Percentiles rank a stretch among this genome's conserved stretches.
Evolutionary conservation across 768 basidiomycete species (phyloP).

Genomic region (Boletales sp.): DNA sequence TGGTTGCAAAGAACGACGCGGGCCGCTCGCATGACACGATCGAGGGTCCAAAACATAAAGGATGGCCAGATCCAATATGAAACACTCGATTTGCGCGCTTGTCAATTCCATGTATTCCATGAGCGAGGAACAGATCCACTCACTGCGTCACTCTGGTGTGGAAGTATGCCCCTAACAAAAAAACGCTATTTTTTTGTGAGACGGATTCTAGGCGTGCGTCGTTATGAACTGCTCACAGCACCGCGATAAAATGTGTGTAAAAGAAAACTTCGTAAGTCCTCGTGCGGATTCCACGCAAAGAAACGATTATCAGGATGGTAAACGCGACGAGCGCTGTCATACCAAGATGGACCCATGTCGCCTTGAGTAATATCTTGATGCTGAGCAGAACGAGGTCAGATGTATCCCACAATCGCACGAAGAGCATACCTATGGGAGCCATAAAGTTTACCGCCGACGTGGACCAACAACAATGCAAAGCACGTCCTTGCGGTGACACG

Average conservation of each 20-base stretch:
- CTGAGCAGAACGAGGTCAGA: slow-evolving; percentile 8
- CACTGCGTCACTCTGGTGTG: slow-evolving; percentile 30
- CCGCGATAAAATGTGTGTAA: slow-evolving; percentile 41
- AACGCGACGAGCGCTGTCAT: slow-evolving; percentile 37
- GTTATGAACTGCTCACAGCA: slow-evolving; percentile 30
- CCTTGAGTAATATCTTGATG: slow-evolving; percentile 11
- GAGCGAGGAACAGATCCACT: neutral
- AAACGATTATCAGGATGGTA: slow-evolving; percentile 41
- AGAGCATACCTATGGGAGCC: neutral
- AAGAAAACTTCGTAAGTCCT: slow-evolving; percentile 52
- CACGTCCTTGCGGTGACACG: slow-evolving; percentile 47
- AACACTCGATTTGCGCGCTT: neutral
- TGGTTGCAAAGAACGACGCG: slow-evolving; percentile 45
- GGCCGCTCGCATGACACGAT: slow-evolving; percentile 44
- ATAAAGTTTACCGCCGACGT: slow-evolving; percentile 31
- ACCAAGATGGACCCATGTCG: slow-evolving; percentile 20
- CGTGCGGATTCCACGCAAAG: slow-evolving; percentile 46
- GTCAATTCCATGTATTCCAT: neutral
- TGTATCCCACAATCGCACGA: neutral
- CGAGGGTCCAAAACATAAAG: slow-evolving; percentile 37
- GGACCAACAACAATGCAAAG: slow-evolving; percentile 47
- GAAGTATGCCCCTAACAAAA: slow-evolving; percentile 39
- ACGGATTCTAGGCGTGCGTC: neutral
- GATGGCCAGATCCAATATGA: slow-evolving; percentile 31
- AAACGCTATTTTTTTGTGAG: slow-evolving; percentile 18